A percentile compares a stretch with the other conserved stretches of the same genome.
Evolutionary conservation across 2,329 filamentous ascomycete genomes (phyloP).

Genomic region (Hymenoscyphus repandus): DNA sequence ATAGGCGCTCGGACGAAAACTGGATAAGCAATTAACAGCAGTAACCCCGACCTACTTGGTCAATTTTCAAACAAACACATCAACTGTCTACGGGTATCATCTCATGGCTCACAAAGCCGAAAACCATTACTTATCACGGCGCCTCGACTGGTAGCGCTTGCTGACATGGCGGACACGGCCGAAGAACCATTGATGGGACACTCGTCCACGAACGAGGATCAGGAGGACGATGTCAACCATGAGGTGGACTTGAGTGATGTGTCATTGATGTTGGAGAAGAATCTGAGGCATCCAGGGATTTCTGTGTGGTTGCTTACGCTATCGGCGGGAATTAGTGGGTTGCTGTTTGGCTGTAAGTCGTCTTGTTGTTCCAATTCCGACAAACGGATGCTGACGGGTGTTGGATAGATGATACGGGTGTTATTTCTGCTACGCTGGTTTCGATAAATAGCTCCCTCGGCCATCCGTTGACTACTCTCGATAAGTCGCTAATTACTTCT

Average conservation of each 20-base stretch:
- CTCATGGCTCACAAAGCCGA: background rate
- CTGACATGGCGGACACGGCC: slow-evolving; percentile 25
- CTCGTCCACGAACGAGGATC: slow-evolving; percentile 8
- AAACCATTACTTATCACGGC: background rate
- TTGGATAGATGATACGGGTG: slow-evolving; percentile 36
- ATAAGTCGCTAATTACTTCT: slow-evolving; percentile 68
- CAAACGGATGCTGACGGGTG: background rate
- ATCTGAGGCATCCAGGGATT: slow-evolving; percentile 31
- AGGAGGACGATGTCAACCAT: slow-evolving; percentile 9
- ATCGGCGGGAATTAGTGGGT: slow-evolving; percentile 60
- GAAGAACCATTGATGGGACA: slow-evolving; percentile 28
- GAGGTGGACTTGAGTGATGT: slow-evolving; percentile 21
- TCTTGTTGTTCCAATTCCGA: background rate
- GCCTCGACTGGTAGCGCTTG: slow-evolving; percentile 15
- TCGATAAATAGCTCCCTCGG: slow-evolving; percentile 55
- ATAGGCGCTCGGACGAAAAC: background rate
- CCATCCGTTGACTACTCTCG: slow-evolving; percentile 52
- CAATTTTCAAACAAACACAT: background rate
- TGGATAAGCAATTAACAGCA: too few relatives aligned
- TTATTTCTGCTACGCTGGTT: slow-evolving; percentile 63
- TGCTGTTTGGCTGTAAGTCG: slow-evolving; percentile 61
- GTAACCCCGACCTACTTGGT: too few relatives aligned
- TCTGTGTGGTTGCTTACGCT: slow-evolving; percentile 60
- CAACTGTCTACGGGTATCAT: background rate
- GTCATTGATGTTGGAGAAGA: slow-evolving; percentile 27